A percentile compares a stretch with the other conserved stretches of the same genome.
Conservation (phyloP, 495 filamentous ascomycete genomes). For the Talaromyces nanjingensis region DNA sequence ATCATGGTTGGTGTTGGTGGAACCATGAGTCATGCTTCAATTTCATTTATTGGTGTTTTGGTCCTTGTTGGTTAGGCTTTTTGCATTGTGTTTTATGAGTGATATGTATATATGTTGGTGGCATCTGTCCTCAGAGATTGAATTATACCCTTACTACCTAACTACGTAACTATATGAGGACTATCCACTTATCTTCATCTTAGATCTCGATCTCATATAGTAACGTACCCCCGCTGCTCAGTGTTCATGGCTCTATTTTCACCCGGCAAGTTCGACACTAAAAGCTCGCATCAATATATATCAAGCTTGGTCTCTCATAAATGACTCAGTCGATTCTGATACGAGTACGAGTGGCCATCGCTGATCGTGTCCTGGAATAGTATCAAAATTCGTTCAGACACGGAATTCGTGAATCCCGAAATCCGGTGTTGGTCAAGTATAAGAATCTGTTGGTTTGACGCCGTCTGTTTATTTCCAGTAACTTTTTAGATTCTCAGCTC, state of each 20-base stretch:
- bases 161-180: no score
- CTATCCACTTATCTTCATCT: no score
- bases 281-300: no score
- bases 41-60: not conserved
- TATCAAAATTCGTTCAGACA: not conserved
- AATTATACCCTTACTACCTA: not conserved
- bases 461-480: no score
- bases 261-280: no score
- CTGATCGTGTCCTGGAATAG: not conserved
- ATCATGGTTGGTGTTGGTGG: not conserved
- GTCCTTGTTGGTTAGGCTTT: not conserved
- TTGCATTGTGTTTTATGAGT: not conserved
- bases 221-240: not conserved
- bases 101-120: not conserved
- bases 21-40: not conserved
- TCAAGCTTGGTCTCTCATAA: no score
- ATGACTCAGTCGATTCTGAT: no score
- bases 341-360: not conserved
- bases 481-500: no score
- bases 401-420: not conserved
- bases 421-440: not conserved
- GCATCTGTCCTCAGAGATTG: not conserved
- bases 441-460: not conserved
- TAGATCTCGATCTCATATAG: not conserved
- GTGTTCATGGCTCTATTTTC: no score